Base-by-base conservation (phyloP, 345 rosid genomes). In the Eucalyptus cloeziana region DNA sequence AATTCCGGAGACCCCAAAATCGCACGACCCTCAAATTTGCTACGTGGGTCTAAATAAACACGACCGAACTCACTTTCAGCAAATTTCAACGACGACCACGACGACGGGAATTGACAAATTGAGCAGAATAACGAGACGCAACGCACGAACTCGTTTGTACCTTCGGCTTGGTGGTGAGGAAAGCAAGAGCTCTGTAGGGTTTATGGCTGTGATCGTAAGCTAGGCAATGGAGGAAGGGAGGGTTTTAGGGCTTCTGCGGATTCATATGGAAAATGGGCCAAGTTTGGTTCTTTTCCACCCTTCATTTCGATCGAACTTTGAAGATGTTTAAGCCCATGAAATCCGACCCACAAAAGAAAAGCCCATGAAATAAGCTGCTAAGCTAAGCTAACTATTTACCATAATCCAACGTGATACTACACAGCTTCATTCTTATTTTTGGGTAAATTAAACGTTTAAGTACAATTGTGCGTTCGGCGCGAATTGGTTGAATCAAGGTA, bases 381-480 rank as follows among this genome's bases (percentile, higher is more conserved):
- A 67, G 54, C 54, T 50, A 50, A 50, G 79, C 40, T 67, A 4
- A 67, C 10, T 67, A 16, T 31, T 4, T 58, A 31, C 43, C 79
- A 31, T 69, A 4, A 31, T 31, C 80, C 22, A 16, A 31, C 56
- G 56, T 52, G 10, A 52, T 19, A 7, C 24, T 19, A 52, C 24
- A 52, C 24, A 52, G 24, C 24, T 5, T 6, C 13, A 14, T 71
- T 37, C 83, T 71, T 19, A 10, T 19, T 37, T 37, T 37, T 19
- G 83, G 83, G 45, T 5, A 21, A 21, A 71, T 37, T 6, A 0
- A 2, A 13, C 27, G 15, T 71, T 21, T 71, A 19, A 9, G 27
- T 37, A 21, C 27, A 19, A 6, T 12, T 7, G 15, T 40, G 21
- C 3, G 27, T 76, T 19, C 8, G 0, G 13, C 1, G 45, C 10